Evolutionary conservation across 192 early-diverging fungal species (phyloP).

Genomic region (Coemansia guatemalensis): DNA sequence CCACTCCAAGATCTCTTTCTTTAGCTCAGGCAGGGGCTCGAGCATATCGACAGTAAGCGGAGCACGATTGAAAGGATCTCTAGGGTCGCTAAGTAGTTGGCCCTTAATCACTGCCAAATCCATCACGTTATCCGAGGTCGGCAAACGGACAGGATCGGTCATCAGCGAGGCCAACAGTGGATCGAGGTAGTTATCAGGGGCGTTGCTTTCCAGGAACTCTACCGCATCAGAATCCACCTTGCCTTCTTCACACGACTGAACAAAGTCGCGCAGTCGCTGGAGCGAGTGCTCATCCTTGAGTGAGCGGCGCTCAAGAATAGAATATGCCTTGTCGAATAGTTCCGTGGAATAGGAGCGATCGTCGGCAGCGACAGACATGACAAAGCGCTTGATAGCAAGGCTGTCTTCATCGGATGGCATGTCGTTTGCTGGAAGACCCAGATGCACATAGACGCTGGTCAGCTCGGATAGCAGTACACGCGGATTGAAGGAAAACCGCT

Average conservation of each 20-base stretch:
- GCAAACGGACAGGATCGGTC: constrained; percentile 91
- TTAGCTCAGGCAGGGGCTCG: constrained; percentile 69
- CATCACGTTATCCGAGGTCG: constrained; percentile 75
- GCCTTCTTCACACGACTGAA: constrained; percentile 69
- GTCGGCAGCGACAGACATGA: constrained; percentile 80
- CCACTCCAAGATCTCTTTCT: constrained; percentile 41
- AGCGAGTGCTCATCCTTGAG: constrained; percentile 70
- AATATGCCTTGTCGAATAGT: constrained; percentile 73
- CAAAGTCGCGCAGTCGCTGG: constrained; percentile 62
- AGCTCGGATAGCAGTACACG: constrained; percentile 79
- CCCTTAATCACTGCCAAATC: constrained; percentile 88
- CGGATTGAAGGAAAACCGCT: constrained; percentile 90
- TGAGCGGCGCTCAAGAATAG: constrained; percentile 63
- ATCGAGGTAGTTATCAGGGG: constrained; percentile 91
- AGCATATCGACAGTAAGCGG: constrained; percentile 86
- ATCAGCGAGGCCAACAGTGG: constrained; percentile 85
- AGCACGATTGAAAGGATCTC: constrained; percentile 93
- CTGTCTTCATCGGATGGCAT: constrained; percentile 25
- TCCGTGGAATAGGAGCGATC: constrained; percentile 78
- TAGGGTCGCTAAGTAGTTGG: constrained; percentile 81
- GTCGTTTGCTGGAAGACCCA: constrained; percentile 45
- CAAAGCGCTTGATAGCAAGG: constrained; percentile 59
- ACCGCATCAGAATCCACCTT: constrained; percentile 61
- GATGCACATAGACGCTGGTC: constrained; percentile 80
- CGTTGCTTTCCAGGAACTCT: constrained; percentile 79